Evolutionary conservation across 352 stramenopile genomes (phyloP), one percentile per base, ranked within the genome.

Genomic region (Phytopythium cucurbitacearum): DNA sequence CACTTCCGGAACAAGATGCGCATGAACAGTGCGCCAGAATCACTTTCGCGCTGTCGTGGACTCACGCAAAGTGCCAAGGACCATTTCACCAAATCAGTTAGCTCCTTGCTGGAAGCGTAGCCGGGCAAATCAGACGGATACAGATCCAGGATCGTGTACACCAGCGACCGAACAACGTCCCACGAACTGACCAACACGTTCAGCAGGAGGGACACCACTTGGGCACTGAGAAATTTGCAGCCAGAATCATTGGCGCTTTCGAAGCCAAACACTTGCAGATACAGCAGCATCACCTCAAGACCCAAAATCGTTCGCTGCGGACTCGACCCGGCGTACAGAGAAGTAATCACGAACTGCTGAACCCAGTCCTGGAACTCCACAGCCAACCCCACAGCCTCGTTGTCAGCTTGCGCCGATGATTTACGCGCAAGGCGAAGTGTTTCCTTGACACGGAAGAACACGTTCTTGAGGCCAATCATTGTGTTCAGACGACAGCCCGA

Each of bases 1-100:
- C 83, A 77, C 37, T 80, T 73, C 47, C 69, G 59, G 53, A 91
- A 91, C 28, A 97, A 44, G 32, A 95, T 55, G 3, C 74, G 77
- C 56, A 97, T 86, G 47, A 96, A 89, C 39, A 94, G 73, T 0
- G 85, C 88, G n/a, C 86, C 86, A 21, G 84, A 80, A 45, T 95
- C 85, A 40, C 80, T 94, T 59, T 95, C 87, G 48, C 85, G 77
- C 54, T 94, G 83, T 11, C 80, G 76, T 37, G 83, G 77, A 43
- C 83, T 91, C 32, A 74, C 67, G 37, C 78, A 89, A 12, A 94
- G 68, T 45, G 70, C 74, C 42, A 94, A 51, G 1, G 80, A 68
- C 83, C 83, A 94, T n/a, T 85, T 59, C 51, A 87, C 59, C 1
- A 94, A 65, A 34, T 54, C 62, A 39, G 63, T 49, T 32, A 91